A percentile compares a stretch with the other conserved stretches of the same genome.
Conservation (phyloP, 176 grass and related monocot genomes). For the Carex parvula region DNA sequence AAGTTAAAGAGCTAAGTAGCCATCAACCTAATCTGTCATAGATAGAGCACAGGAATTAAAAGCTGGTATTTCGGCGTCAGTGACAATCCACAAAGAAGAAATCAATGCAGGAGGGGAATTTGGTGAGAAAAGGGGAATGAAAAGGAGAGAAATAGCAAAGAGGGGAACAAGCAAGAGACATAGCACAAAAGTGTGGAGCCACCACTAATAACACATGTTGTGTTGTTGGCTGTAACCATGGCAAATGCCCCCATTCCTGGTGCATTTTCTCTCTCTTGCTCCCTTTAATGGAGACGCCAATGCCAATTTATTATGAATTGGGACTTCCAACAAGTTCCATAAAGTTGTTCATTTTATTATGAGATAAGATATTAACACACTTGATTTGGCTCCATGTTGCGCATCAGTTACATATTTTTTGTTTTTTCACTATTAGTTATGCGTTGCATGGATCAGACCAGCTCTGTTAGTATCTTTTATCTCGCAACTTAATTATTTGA, state of each 20-base stretch:
- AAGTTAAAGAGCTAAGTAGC: neutral
- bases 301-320: neutral
- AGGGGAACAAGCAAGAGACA: constrained; percentile 32
- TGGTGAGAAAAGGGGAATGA: constrained; percentile 10
- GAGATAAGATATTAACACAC: no score
- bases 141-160: constrained; percentile 1
- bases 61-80: neutral
- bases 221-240: neutral
- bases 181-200: constrained; percentile 7
- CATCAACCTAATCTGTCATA: neutral
- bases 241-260: constrained; percentile 14
- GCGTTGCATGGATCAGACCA: no score
- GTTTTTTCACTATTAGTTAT: no score
- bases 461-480: neutral
- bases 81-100: neutral
- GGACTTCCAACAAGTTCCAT: neutral
- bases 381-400: no score
- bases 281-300: neutral
- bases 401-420: no score
- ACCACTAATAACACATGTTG: neutral
- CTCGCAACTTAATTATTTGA: neutral
- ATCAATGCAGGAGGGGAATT: neutral
- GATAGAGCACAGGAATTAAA: neutral
- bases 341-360: neutral
- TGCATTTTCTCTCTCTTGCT: neutral